Conservation (phyloP, 2,329 filamentous ascomycete genomes). For the Alternaria tenuissima region DNA sequence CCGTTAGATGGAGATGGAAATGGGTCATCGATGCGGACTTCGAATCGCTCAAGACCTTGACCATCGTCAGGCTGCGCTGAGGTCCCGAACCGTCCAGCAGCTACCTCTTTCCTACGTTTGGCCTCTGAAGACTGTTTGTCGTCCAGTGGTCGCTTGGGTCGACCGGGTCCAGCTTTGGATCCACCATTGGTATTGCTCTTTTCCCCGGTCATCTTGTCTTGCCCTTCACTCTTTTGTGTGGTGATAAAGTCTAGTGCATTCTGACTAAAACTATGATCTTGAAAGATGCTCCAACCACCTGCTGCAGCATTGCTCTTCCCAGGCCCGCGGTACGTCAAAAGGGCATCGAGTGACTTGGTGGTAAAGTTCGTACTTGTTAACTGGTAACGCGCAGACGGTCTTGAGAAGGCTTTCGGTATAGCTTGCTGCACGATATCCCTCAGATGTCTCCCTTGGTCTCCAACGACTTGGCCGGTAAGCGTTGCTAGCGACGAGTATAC, state of each 20-base stretch:
- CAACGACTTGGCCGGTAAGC: constrained; percentile 45
- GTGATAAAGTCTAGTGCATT: constrained; percentile 59
- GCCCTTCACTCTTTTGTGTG: constrained; percentile 32
- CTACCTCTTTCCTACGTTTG: constrained; percentile 69
- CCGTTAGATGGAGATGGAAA: constrained; percentile 38
- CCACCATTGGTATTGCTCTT: constrained; percentile 24
- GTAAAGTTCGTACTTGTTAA: constrained; percentile 73
- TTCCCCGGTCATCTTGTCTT: constrained; percentile 22
- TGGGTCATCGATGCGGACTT: constrained; percentile 60
- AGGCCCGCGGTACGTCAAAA: constrained; percentile 74
- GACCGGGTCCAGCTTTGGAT: constrained; percentile 35
- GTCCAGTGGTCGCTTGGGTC: constrained; percentile 40
- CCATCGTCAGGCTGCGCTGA: constrained; percentile 50
- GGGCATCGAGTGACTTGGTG: constrained; percentile 74
- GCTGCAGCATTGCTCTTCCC: constrained; percentile 75
- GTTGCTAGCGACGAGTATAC: constrained; percentile 70
- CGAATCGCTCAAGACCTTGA: constrained; percentile 57
- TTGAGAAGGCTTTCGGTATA: constrained; percentile 82
- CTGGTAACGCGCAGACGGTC: constrained; percentile 74
- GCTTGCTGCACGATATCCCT: constrained; percentile 77
- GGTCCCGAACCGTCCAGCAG: constrained; percentile 75
- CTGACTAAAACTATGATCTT: constrained; percentile 65
- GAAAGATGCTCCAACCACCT: constrained; percentile 83
- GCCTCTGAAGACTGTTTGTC: constrained; percentile 37
- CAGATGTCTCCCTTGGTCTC: constrained; percentile 61